Evolutionary conservation across 768 basidiomycete genomes (phyloP).

Genomic region (Butyriboletus loyo): DNA sequence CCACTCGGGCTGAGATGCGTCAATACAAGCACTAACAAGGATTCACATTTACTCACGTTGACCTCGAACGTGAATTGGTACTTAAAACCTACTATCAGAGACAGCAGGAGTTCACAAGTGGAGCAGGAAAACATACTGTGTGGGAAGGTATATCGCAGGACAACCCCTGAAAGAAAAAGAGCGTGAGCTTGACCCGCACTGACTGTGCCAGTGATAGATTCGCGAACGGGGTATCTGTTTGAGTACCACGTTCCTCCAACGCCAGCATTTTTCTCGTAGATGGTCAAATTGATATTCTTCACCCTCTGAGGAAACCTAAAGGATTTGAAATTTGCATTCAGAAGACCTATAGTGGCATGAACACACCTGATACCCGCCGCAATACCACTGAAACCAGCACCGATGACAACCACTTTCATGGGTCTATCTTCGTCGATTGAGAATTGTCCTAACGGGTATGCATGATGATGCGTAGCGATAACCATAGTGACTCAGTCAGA

Average conservation of each 20-base stretch:
- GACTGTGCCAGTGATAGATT: background rate
- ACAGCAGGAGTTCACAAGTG: background rate
- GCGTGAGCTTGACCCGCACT: background rate
- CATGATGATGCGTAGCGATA: no score
- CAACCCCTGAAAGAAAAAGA: conserved; percentile 37
- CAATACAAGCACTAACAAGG: background rate
- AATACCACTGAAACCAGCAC: conserved; percentile 60
- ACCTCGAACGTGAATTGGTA: conserved; percentile 59
- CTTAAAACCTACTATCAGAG: conserved; percentile 26
- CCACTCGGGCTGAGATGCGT: conserved; percentile 48
- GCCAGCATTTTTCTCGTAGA: conserved; percentile 59
- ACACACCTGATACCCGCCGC: conserved; percentile 53
- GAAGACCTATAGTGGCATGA: background rate
- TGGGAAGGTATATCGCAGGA: conserved; percentile 64
- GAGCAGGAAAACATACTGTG: conserved; percentile 35
- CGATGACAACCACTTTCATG: conserved; percentile 54
- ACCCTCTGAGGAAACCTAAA: conserved; percentile 50
- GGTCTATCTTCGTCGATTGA: conserved; percentile 51
- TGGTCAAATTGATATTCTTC: conserved; percentile 49
- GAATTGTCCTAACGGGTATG: conserved; percentile 39
- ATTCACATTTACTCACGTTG: conserved; percentile 34
- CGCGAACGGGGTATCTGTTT: conserved; percentile 50
- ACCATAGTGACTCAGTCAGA: background rate
- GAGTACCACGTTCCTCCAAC: conserved; percentile 63
- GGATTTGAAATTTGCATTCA: background rate